Conservation (phyloP, 2,329 filamentous ascomycete species). For the Penicillium frequentans region DNA sequence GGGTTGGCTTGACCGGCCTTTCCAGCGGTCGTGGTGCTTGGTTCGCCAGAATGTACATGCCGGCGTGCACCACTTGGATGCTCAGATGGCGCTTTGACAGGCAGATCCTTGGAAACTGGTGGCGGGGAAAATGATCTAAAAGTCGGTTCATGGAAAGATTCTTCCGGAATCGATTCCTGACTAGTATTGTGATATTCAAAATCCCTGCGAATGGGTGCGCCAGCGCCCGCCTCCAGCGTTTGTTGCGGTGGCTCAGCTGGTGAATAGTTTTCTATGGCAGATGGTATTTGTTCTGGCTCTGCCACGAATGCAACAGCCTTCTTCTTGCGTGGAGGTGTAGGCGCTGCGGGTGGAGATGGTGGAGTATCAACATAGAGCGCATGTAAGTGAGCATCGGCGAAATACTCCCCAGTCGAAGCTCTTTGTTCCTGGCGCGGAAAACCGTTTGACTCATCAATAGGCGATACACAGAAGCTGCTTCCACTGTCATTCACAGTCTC, state of each 20-base stretch:
- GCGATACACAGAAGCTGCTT: slow-evolving; percentile 24
- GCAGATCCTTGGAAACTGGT: background rate
- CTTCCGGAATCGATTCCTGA: background rate
- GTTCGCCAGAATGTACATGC: slow-evolving; percentile 68
- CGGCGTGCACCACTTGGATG: slow-evolving; percentile 40
- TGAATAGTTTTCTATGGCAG: background rate
- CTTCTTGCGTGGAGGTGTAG: background rate
- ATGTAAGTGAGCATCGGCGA: slow-evolving; percentile 2
- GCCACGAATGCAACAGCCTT: slow-evolving; percentile 17
- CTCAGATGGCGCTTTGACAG: background rate
- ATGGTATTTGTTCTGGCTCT: slow-evolving; percentile 2
- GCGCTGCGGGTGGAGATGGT: background rate
- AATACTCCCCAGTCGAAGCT: slow-evolving; percentile 1
- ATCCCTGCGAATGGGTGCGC: background rate
- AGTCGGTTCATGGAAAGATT: background rate
- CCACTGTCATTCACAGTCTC: slow-evolving; percentile 11
- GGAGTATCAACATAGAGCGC: background rate
- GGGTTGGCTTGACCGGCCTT: slow-evolving; percentile 59
- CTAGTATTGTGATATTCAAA: background rate
- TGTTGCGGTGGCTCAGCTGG: slow-evolving; percentile 2
- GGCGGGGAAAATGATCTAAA: background rate
- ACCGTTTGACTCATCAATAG: slow-evolving; percentile 14
- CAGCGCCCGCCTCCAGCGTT: background rate
- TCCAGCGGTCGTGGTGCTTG: slow-evolving; percentile 58
- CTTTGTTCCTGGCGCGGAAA: slow-evolving; percentile 4